Percentiles rank a stretch among this genome's conserved stretches.
phyloP scores from a whole-genome alignment of 2,329 filamentous ascomycete genomes.

The Trichoderma breve region DNA sequence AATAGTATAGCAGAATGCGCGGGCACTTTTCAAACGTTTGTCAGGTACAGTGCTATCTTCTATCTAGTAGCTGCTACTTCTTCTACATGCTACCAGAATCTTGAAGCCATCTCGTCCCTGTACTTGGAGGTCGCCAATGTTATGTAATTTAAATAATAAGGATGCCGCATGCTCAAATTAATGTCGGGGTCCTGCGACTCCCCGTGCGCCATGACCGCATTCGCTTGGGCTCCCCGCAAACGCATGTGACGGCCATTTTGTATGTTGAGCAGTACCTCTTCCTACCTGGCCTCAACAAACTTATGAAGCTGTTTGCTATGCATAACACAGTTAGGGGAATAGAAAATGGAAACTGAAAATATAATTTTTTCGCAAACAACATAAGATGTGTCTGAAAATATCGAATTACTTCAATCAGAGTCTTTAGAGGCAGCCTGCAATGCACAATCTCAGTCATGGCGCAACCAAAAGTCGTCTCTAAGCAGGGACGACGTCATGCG shows the following conservation, averaged over 20 bases:
- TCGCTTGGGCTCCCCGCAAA: neutral
- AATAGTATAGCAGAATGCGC: neutral
- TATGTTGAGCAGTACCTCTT: neutral
- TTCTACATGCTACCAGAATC: too few species aligned
- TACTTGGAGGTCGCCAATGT: neutral
- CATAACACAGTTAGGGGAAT: neutral
- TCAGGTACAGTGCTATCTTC: neutral
- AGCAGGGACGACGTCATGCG: slow-evolving; percentile 11
- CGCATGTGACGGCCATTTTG: slow-evolving; percentile 4
- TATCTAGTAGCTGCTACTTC: neutral
- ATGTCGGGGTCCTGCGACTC: neutral
- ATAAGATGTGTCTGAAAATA: too few species aligned
- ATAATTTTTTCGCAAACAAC: too few species aligned
- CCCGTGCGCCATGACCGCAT: slow-evolving; percentile 7
- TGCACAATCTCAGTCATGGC: neutral
- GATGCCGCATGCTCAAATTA: neutral
- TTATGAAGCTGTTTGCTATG: neutral
- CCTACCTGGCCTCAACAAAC: neutral
- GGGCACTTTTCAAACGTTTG: neutral
- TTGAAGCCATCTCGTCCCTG: neutral
- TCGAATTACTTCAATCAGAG: too few species aligned
- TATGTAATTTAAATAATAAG: neutral
- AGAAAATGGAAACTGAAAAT: neutral
- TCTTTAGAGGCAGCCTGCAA: neutral
- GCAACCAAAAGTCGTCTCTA: neutral